Percentiles rank a stretch among this genome's conserved stretches.
These are phyloP conservation scores for Begonia loranthoides DNA, from an alignment of 306 rosid genomes.

Conservation along the genomic window DNA sequence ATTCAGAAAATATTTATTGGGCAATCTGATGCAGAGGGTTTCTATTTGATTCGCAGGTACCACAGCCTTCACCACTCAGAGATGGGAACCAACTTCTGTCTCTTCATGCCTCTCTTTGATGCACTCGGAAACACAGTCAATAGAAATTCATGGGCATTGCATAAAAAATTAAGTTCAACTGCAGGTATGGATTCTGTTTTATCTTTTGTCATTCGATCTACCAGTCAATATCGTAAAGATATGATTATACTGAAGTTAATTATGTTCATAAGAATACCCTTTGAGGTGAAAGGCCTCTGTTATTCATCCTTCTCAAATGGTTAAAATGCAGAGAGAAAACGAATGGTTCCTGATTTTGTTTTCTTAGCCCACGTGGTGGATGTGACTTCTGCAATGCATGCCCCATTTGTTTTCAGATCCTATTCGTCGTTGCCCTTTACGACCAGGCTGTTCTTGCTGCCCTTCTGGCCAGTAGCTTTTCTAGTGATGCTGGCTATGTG, in stretches of 20 bases:
- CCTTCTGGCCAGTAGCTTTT: slow-evolving; percentile 17
- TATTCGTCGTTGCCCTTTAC: slow-evolving; percentile 45
- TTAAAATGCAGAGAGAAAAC: slow-evolving; percentile 28
- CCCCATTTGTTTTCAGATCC: slow-evolving; percentile 40
- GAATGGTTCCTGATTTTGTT: slow-evolving; percentile 59
- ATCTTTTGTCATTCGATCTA: no score
- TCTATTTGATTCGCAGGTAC: slow-evolving; percentile 39
- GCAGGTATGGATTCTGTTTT: slow-evolving; percentile 30
- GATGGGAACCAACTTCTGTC: slow-evolving; percentile 79
- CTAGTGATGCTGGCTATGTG: slow-evolving; percentile 56
- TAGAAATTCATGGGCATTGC: slow-evolving; percentile 58
- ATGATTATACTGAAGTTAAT: no score
- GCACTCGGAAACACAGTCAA: slow-evolving; percentile 59
- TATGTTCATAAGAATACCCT: no score
- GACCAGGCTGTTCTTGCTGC: slow-evolving; percentile 31
- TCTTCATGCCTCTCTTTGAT: slow-evolving; percentile 94
- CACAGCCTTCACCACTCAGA: slow-evolving; percentile 69
- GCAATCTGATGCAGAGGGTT: no score
- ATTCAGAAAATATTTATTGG: no score
- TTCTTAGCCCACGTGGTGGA: slow-evolving; percentile 93
- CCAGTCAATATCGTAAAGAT: no score
- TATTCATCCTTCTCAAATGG: no score
- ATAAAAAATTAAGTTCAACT: slow-evolving; percentile 33
- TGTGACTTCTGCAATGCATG: slow-evolving; percentile 44
- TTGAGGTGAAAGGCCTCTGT: no score